Conservation (phyloP, 1,284 basidiomycete genomes). For the Entoloma clypeatum region DNA sequence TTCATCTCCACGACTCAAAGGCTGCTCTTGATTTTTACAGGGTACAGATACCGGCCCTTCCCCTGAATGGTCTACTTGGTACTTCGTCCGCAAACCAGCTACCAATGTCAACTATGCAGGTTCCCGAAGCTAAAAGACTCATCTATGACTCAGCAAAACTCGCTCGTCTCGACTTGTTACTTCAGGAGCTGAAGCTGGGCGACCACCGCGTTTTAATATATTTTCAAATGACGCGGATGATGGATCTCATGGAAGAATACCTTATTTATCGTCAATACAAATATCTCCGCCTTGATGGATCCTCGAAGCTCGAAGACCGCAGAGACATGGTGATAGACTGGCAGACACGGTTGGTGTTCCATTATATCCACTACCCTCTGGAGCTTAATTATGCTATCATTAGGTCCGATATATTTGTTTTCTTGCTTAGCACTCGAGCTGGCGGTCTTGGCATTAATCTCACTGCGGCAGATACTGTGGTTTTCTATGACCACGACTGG, state of each 20-base stretch:
- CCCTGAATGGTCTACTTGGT: conserved; percentile 67
- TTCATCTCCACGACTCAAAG: conserved; percentile 62
- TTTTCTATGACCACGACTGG: conserved; percentile 99
- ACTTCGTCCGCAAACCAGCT: conserved; percentile 73
- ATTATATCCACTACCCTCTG: too few species aligned
- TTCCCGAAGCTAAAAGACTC: conserved; percentile 93
- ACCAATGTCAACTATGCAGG: conserved; percentile 83
- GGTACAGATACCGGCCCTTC: conserved; percentile 56
- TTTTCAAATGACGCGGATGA: conserved; percentile 99
- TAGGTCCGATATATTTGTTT: conserved; percentile 93
- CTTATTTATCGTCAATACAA: conserved; percentile 98
- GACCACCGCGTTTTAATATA: conserved; percentile 96
- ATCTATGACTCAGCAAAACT: conserved; percentile 98
- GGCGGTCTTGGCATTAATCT: conserved; percentile 98
- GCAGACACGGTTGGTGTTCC: conserved; percentile 93
- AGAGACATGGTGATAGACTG: conserved; percentile 99
- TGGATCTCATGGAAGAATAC: conserved; percentile 99
- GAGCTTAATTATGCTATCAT: conserved; percentile 3
- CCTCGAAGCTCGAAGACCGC: conserved; percentile 92
- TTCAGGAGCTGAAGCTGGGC: conserved; percentile 90
- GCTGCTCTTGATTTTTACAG: conserved; percentile 50
- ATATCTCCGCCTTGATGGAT: conserved; percentile 94
- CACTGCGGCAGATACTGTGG: conserved; percentile 95
- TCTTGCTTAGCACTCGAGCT: conserved; percentile 93
- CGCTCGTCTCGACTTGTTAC: conserved; percentile 82